Percentiles rank a stretch among this genome's conserved stretches.
Conservation (phyloP, 2,329 filamentous ascomycete genomes). For the Pseudofabraea citricarpa region DNA sequence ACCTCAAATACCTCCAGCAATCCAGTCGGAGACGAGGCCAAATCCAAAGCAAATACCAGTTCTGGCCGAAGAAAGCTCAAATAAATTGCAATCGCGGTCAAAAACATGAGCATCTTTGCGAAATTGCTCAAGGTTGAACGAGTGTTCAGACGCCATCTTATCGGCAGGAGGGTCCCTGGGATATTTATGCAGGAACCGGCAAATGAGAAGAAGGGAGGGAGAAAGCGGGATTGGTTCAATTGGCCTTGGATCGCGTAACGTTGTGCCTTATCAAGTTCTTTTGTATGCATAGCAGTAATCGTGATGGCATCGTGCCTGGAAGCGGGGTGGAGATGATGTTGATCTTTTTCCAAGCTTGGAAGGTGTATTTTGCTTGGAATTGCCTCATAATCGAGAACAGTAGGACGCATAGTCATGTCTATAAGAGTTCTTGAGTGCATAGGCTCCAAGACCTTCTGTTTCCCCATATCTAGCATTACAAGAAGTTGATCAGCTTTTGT, state of each 20-base stretch:
- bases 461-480: too few species aligned
- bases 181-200: not conserved
- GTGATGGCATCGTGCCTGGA: not conserved
- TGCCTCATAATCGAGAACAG: too few species aligned
- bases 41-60: too few species aligned
- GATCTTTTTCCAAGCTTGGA: not conserved
- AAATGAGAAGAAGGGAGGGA: not conserved
- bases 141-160: not conserved
- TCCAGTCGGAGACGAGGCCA: not conserved
- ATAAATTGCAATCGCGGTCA: not conserved
- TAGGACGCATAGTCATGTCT: too few species aligned
- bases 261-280: not conserved
- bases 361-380: not conserved
- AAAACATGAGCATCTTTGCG: not conserved
- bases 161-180: not conserved
- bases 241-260: not conserved
- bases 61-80: too few species aligned
- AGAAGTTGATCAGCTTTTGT: too few species aligned
- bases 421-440: too few species aligned
- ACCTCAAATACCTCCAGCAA: constrained; percentile 15
- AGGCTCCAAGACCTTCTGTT: too few species aligned
- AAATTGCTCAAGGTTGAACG: not conserved
- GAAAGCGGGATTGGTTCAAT: not conserved
- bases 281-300: not conserved
- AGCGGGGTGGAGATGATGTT: not conserved